Evolutionary conservation across 202 grass and related monocot species (phyloP).

Genomic region (Schoenoplectus tabernaemontani): DNA sequence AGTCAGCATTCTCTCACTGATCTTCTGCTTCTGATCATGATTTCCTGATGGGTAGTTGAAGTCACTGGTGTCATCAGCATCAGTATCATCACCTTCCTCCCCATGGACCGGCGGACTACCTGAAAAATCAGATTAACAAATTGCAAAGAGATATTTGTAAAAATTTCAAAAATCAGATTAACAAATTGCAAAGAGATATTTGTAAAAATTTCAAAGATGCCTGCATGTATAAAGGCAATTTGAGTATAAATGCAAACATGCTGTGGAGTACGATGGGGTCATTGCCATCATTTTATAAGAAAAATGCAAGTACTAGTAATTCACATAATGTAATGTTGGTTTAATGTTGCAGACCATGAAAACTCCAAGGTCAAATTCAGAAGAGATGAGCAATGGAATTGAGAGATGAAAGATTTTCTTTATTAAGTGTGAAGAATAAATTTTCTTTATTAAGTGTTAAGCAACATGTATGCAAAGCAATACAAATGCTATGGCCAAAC

Average conservation of each 20-base stretch:
- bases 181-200: background rate
- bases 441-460: conserved; percentile 6
- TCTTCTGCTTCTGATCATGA: conserved; percentile 75
- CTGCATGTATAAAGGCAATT: background rate
- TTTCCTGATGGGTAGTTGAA: conserved; percentile 54
- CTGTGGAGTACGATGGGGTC: too few species aligned
- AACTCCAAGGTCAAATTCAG: background rate
- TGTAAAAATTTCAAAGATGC: conserved; percentile 10
- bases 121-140: conserved; percentile 28
- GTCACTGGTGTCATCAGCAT: conserved; percentile 67
- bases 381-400: background rate
- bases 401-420: background rate
- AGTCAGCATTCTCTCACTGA: conserved; percentile 73
- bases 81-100: conserved; percentile 66
- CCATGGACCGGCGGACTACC: conserved; percentile 58
- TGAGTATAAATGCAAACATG: background rate
- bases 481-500: background rate
- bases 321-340: background rate
- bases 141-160: background rate
- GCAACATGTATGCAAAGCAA: background rate
- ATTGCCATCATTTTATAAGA: background rate
- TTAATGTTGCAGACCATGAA: background rate
- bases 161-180: conserved; percentile 26
- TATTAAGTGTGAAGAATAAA: background rate
- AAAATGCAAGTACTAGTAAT: background rate